Base-by-base conservation (phyloP, 768 basidiomycete genomes). In the Termitomyces eurrhizus region DNA sequence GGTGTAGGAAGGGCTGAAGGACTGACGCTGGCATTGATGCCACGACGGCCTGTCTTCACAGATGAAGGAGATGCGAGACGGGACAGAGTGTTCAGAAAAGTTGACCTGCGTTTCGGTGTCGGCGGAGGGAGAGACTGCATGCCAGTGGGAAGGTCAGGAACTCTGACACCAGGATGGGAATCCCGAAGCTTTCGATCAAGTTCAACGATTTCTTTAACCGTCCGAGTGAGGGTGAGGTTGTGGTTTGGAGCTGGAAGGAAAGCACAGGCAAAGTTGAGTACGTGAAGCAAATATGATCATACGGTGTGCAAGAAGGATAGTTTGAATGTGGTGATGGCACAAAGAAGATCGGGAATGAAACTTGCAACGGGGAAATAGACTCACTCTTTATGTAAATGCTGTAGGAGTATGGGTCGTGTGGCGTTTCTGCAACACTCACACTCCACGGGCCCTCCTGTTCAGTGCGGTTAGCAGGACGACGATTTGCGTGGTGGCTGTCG, bases 321-420 rank as follows among this genome's bases (percentile, higher is more conserved):
- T 37, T 44, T 52, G 44, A 55, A 63, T 29, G 56, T 14, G 46
- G 44, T 42, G 45, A 56, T 45, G 48, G 45, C 26, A 49, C 24
- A 57, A 52, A 50, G 61, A 51, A 51, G 56, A 60, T 63, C 53
- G 59, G 55, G 36, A 9, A 61, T 62, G 56, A 64, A 60, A 58
- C 50, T 46, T 33, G 53, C 16, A 35, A 54, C 41, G 61, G 69
- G 65, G 68, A 67, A 64, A 37, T 58, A 53, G 52, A 84, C 90
- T 80, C 74, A 93, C 92, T 94, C 83, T 93, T 94, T 75, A 94
- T 85, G 79, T 94, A 94, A 69, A 94, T 82, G 70, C 83, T 88
- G 77, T 88, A 94, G 9, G 86, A 83, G 64, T 80, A 78, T 50
- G 85, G 70, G 73, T 90, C 87, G 71, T 91, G 83, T 26, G 89